These are phyloP conservation scores for Ceratopteris richardii DNA, from an alignment of 75 land plant genomes.

Conservation along the genomic window DNA sequence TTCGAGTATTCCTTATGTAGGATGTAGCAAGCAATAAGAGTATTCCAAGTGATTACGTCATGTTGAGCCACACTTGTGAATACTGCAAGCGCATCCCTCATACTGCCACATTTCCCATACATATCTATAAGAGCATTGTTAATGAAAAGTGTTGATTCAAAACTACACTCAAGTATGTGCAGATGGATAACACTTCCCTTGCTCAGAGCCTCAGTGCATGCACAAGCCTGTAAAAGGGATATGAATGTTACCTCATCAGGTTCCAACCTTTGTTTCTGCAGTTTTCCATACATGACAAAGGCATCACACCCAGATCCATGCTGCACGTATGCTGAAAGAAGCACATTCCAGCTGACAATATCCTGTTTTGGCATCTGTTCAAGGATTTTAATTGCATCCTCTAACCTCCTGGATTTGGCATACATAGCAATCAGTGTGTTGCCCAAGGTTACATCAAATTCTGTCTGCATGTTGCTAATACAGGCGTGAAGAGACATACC, in stretches of 20 bases:
- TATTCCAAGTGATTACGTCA: constrained; percentile 46
- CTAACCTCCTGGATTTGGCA: background rate
- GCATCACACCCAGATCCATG: constrained; percentile 1
- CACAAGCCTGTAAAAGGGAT: constrained; percentile 14
- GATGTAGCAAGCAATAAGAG: constrained; percentile 38
- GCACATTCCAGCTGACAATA: constrained; percentile 1
- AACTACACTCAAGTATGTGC: constrained; percentile 15
- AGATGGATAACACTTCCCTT: constrained; percentile 29
- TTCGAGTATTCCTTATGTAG: background rate
- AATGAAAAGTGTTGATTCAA: constrained; percentile 21
- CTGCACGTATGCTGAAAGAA: background rate
- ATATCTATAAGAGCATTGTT: constrained; percentile 43
- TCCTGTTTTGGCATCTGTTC: constrained; percentile 1
- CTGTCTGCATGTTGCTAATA: background rate
- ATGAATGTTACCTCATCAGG: constrained; percentile 31
- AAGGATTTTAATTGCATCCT: background rate
- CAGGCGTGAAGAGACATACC: constrained; percentile 4
- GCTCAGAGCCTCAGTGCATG: constrained; percentile 7
- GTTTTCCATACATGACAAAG: constrained; percentile 16
- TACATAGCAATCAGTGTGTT: constrained; percentile 5
- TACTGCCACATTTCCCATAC: constrained; percentile 60
- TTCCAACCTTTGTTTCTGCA: constrained; percentile 21
- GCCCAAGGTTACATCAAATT: constrained; percentile 2
- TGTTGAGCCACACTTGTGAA: constrained; percentile 27
- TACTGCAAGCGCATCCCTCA: constrained; percentile 37